These are phyloP conservation scores for Panaeolus cyanescens DNA, from an alignment of 768 basidiomycete genomes.

Conservation along the genomic window DNA sequence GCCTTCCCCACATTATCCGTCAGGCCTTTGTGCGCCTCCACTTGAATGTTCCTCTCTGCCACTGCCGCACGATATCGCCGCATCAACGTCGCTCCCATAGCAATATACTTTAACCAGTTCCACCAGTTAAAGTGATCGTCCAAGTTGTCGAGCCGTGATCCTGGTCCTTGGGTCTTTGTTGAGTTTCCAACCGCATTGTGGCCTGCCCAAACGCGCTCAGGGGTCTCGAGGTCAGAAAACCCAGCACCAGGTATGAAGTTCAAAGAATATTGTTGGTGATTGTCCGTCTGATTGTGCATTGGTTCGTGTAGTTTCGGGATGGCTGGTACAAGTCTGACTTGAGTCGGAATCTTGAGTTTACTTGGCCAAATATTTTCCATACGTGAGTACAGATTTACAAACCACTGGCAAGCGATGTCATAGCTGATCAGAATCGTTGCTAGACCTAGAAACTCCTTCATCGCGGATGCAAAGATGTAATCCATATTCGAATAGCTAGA, in stretches of 20 bases:
- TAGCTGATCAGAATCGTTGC: constrained; percentile 13
- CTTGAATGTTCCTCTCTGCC: background rate
- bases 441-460: background rate
- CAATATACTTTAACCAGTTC: background rate
- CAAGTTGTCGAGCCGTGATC: constrained; percentile 18
- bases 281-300: constrained; percentile 18
- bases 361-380: background rate
- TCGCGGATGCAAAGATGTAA: constrained; percentile 9
- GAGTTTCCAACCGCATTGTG: constrained; percentile 22
- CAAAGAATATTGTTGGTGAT: constrained; percentile 25
- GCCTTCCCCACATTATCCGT: background rate
- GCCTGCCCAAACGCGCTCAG: constrained; percentile 30
- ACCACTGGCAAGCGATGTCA: constrained; percentile 26
- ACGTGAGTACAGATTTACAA: constrained; percentile 15
- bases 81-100: background rate
- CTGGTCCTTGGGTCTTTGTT: constrained; percentile 35
- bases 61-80: background rate
- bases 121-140: background rate
- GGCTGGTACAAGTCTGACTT: constrained; percentile 1
- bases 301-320: constrained; percentile 30
- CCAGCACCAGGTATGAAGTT: constrained; percentile 22
- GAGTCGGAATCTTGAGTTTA: background rate
- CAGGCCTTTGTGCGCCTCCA: background rate
- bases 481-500: constrained; percentile 18
- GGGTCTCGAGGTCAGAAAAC: constrained; percentile 28